Base-by-base conservation (phyloP, 2,329 filamentous ascomycete species). In the Penicillium sp. region DNA sequence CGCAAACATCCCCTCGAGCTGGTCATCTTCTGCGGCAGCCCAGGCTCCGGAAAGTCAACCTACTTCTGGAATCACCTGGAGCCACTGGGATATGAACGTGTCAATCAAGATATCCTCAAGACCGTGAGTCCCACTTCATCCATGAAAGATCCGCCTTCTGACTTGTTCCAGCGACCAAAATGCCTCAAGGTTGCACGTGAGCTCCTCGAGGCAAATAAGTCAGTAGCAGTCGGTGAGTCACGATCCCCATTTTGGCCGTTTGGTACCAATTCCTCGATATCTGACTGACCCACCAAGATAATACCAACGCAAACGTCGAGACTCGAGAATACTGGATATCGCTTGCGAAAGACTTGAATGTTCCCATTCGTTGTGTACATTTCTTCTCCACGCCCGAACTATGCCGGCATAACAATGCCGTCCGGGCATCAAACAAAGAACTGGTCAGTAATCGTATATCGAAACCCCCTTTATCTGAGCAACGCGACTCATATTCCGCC, bases 61-160 rank as follows among this genome's bases (percentile, higher is more conserved):
- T 95, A 93, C 63, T 96, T 86, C 72, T 89, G 86, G 82, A 83
- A 80, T 54, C 75, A 87, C 56, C 74, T 97, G 31, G 78, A 90
- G 65, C 87, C 87, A 23, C 72, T 93, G 25, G 87, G 84, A 3
- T 97, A 95, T 66, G 81, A 83, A 65, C 81, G 93, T 42, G 81
- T 96, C 27, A 98, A 97, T 61, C 93, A 97, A 72, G 93, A 97
- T 69, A 81, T 79, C 1, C 77, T 96, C 41, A 95, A 95, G 70
- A 86, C 81, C 27, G 78, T 82, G 57, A 38, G 61, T 52, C 28
- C 52, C 40, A 24, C 27, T 10, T 2, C 28, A 23, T 33, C 4
- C 13, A 12, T 20, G n/a, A 15, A 6, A 35, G 12, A 10, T 23
- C 29, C 4, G 18, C 2, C 1, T 23, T 3, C 24, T 47, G 24